These are phyloP conservation scores for Colletotrichum spinosum DNA, from an alignment of 2,329 filamentous ascomycete species.

Conservation along the genomic window DNA sequence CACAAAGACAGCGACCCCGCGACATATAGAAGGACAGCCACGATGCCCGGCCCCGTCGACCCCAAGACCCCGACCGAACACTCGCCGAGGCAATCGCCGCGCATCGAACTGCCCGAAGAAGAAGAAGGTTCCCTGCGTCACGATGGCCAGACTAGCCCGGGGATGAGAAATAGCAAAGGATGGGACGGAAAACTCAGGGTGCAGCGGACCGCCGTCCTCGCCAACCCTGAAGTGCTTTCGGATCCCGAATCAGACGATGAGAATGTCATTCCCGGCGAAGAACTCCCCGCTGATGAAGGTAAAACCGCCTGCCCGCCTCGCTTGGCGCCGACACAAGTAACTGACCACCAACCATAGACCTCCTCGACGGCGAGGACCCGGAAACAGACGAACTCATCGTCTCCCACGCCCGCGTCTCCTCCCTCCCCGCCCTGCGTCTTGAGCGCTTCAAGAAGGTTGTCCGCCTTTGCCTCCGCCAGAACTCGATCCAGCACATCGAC, in stretches of 20 bases:
- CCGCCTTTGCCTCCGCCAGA: slow-evolving; percentile 91
- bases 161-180: slow-evolving; percentile 71
- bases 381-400: slow-evolving; percentile 85
- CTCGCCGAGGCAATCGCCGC: slow-evolving; percentile 44
- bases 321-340: neutral
- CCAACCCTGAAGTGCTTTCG: slow-evolving; percentile 84
- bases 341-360: slow-evolving; percentile 55
- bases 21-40: slow-evolving; percentile 32
- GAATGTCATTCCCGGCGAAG: slow-evolving; percentile 75
- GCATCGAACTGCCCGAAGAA: slow-evolving; percentile 61
- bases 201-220: slow-evolving; percentile 74
- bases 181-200: slow-evolving; percentile 89
- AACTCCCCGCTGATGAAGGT: slow-evolving; percentile 88
- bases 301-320: slow-evolving; percentile 36
- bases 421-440: slow-evolving; percentile 81
- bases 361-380: slow-evolving; percentile 70
- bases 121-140: slow-evolving; percentile 52
- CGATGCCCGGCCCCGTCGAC: slow-evolving; percentile 55
- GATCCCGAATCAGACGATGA: slow-evolving; percentile 85
- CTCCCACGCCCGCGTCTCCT: slow-evolving; percentile 86
- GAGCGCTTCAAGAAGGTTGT: slow-evolving; percentile 83
- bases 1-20: neutral
- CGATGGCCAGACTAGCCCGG: slow-evolving; percentile 58
- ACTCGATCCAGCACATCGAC: slow-evolving; percentile 84
- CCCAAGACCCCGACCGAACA: slow-evolving; percentile 50